Base-by-base conservation (phyloP, 192 early-diverging fungal species). In the Coemansia sp. region DNA sequence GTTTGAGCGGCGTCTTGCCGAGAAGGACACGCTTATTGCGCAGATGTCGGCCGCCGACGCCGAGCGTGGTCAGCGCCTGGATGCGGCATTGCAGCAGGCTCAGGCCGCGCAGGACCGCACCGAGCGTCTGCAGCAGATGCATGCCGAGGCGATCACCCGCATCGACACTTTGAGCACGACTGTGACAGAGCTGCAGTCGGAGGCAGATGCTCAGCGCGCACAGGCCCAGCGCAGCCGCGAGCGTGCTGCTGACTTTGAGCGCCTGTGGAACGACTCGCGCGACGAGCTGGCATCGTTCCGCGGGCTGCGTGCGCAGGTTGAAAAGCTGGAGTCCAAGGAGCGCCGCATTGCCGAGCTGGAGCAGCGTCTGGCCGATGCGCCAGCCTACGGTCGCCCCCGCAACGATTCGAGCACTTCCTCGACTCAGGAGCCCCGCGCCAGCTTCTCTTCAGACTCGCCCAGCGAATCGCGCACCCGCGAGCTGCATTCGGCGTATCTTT, bases 311-410 rank as follows among this genome's bases (percentile, higher is more conserved):
- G 61, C 56, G 7, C 59, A 64, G 14, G 75, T 78, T 5, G 81
- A 74, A 39, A 65, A 75, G 57, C 62, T 78, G 14, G 81, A 78
- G 72, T 54, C 69, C n/a, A 74, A 75, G 52, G 81, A 83, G 59
- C 68, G 70, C 9, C 69, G 67, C 20, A 78, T 83, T 12, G 76
- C 72, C 8, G 63, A 66, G 34, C 76, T 83, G 11, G 72, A 83
- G 73, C 76, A 77, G 55, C 71, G 74, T 62, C 71, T 83, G 6
- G 67, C 72, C 17, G 73, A 74, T 59, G 59, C 48, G 7, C 18
- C 60, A 37, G 39, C 20, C 22, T 56, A 45, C 52, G 57, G 54
- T n/a, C 61, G 67, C 51, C 41, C 59, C 28, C 61, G 62, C 66
- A 53, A 65, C 17, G 63, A 67, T 66, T 67, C 68, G 52, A 48